Base-by-base conservation (phyloP, 176 grass and related monocot genomes). In the Raddia guianensis region DNA sequence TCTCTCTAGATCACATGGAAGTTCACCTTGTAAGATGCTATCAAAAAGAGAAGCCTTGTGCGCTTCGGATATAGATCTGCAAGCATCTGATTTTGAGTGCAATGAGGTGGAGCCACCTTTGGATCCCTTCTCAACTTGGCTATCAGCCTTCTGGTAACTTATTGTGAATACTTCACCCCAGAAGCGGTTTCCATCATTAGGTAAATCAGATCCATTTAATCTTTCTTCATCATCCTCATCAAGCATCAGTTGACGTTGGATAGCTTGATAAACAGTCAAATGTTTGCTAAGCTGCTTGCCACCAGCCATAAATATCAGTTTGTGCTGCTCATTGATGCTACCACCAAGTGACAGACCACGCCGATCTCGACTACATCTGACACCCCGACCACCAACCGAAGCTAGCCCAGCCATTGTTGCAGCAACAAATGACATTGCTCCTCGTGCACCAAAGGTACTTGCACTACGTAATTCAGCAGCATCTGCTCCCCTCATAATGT, bases 361-460 rank as follows among this genome's bases (percentile, higher is more conserved):
- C 45, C 91, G 86, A 77, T 97, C 89, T 43, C 94, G 85, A 72
- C 72, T 82, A 85, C 85, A 85, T 85, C 94, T 89, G 51, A 94
- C 73, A 73, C 85, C 84, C 21, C 85, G 90, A 53, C 91, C 89
- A 20, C 90, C 84, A 58, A 90, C 87, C 76, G 91, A 97, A 78
- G 94, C 87, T 75, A 97, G 80, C 45, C 94, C 94, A 88, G 94
- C 87, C 94, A 97, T 94, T 12, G 94, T 93, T 8, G 91, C 91
- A 82, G 94, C 89, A 81, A 89, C 94, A 90, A 97, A 94, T 73
- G 94, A 92, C 94, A 97, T 92, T 49, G 94, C 94, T 59, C 91
- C 94, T 64, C 87, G 83, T 68, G 91, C 90, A 70, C 87, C 91
- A 79, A 97, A 97, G 56, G 84, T 63, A 61, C 80, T 87, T 51